Evolutionary conservation across 1,139 yeast species (phyloP).

Genomic region (Citeromyces hawaiiensis): DNA sequence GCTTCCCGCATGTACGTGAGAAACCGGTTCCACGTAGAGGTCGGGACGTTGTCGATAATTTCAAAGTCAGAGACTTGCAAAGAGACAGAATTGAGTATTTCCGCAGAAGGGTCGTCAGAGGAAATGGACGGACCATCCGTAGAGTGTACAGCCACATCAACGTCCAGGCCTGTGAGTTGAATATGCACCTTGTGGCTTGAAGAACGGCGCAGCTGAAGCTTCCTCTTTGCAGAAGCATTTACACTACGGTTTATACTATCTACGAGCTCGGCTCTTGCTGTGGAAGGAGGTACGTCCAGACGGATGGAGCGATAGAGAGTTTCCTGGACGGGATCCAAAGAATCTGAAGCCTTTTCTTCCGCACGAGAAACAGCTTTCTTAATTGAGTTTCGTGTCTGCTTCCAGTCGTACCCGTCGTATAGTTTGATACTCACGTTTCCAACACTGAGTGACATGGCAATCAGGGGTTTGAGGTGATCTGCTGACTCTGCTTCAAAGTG

Average conservation of each 20-base stretch:
- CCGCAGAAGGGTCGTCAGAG: conserved; percentile 17
- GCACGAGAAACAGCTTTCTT: conserved; percentile 48
- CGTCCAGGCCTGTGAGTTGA: conserved; percentile 38
- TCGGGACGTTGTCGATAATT: conserved; percentile 65
- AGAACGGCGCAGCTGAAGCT: conserved; percentile 54
- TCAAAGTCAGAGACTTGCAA: conserved; percentile 38
- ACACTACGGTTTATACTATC: conserved; percentile 35
- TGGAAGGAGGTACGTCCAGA: conserved; percentile 42
- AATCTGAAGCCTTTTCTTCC: conserved; percentile 28
- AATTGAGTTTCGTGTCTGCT: conserved; percentile 56
- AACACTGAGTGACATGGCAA: conserved; percentile 16
- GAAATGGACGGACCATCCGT: conserved; percentile 31
- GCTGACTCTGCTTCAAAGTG: conserved; percentile 3
- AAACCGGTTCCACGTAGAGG: conserved; percentile 88
- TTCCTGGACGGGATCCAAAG: conserved; percentile 31
- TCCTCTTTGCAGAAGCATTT: conserved; percentile 18
- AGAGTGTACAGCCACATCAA: conserved; percentile 30
- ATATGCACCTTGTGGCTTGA: conserved; percentile 45
- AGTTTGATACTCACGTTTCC: conserved; percentile 36
- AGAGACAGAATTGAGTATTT: conserved; percentile 31
- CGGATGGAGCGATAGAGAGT: conserved; percentile 64
- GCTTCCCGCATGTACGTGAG: conserved; percentile 54
- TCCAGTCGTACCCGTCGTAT: conserved; percentile 93
- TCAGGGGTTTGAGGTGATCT: conserved; percentile 9
- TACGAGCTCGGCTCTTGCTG: conserved; percentile 32